Evolutionary conservation across 768 basidiomycete species (phyloP).

Genomic region (Boletus huronensis): DNA sequence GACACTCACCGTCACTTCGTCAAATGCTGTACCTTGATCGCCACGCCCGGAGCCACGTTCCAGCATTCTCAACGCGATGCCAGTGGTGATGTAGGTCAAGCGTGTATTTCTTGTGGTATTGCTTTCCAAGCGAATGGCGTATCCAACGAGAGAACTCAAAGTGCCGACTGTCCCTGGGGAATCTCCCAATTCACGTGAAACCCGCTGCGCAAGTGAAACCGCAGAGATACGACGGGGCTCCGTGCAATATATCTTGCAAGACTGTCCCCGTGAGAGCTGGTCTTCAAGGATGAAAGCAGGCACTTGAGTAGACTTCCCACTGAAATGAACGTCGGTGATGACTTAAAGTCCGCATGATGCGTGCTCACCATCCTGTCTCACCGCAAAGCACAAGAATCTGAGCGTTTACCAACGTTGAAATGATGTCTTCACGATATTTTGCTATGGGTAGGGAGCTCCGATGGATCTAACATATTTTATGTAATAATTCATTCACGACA

Average conservation of each 20-base stretch:
- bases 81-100: slow-evolving; percentile 85
- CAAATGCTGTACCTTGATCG: slow-evolving; percentile 77
- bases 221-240: slow-evolving; percentile 96
- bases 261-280: slow-evolving; percentile 70
- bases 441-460: slow-evolving; percentile 86
- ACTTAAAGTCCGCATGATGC: slow-evolving; percentile 35
- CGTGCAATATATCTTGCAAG: slow-evolving; percentile 91
- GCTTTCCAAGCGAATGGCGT: slow-evolving; percentile 91
- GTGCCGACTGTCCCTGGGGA: slow-evolving; percentile 74
- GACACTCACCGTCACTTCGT: slow-evolving; percentile 82
- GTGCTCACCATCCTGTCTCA: slow-evolving; percentile 67
- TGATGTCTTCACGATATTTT: slow-evolving; percentile 68
- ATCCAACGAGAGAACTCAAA: slow-evolving; percentile 78
- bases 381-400: slow-evolving; percentile 88
- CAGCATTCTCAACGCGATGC: slow-evolving; percentile 96
- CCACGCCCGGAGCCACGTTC: slow-evolving; percentile 73
- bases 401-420: slow-evolving; percentile 61
- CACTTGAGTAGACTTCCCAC: slow-evolving; percentile 96
- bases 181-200: slow-evolving; percentile 91
- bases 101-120: slow-evolving; percentile 77
- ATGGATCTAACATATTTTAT: slow-evolving; percentile 46
- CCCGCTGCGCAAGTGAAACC: slow-evolving; percentile 90
- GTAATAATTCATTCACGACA: background rate
- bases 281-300: slow-evolving; percentile 93
- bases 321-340: slow-evolving; percentile 29